Percentiles rank a stretch among this genome's conserved stretches.
Conservation (phyloP, 495 filamentous ascomycete species). For the Apiosordaria backusii region DNA sequence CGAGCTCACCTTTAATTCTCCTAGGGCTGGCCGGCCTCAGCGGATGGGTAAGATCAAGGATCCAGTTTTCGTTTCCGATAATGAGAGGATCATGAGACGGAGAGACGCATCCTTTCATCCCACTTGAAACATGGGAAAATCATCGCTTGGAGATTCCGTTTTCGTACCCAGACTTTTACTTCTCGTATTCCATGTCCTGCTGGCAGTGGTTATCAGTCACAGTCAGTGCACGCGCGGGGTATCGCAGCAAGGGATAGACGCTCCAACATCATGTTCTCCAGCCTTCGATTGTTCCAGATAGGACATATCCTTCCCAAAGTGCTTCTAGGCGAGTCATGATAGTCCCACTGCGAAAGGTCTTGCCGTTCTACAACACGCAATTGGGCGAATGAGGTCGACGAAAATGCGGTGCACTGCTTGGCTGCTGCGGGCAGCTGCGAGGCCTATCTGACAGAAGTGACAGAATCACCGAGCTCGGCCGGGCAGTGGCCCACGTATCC, state of each 20-base stretch:
- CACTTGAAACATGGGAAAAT: not conserved
- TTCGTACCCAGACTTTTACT: not conserved
- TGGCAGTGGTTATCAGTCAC: not conserved
- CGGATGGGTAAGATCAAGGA: not conserved
- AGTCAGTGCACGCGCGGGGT: not conserved
- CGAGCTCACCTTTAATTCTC: not conserved
- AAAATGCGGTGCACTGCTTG: not conserved
- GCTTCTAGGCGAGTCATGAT: too few species aligned
- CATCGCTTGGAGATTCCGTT: not conserved
- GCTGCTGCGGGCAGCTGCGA: constrained; percentile 6
- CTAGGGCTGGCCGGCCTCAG: not conserved
- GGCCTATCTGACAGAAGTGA: not conserved
- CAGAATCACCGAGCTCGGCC: constrained; percentile 6
- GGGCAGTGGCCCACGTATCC: constrained; percentile 8
- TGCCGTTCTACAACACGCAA: too few species aligned
- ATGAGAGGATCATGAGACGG: not conserved
- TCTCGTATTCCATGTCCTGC: not conserved
- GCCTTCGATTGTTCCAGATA: not conserved
- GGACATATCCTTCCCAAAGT: not conserved
- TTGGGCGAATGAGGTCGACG: not conserved
- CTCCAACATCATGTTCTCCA: not conserved
- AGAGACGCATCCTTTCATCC: not conserved
- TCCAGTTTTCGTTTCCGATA: not conserved
- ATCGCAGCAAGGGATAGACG: not conserved
- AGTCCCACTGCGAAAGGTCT: too few species aligned